A percentile compares a stretch with the other conserved stretches of the same genome.
phyloP scores from a whole-genome alignment of 2,329 filamentous ascomycete genomes.

The Ascochyta clinopodiicola region DNA sequence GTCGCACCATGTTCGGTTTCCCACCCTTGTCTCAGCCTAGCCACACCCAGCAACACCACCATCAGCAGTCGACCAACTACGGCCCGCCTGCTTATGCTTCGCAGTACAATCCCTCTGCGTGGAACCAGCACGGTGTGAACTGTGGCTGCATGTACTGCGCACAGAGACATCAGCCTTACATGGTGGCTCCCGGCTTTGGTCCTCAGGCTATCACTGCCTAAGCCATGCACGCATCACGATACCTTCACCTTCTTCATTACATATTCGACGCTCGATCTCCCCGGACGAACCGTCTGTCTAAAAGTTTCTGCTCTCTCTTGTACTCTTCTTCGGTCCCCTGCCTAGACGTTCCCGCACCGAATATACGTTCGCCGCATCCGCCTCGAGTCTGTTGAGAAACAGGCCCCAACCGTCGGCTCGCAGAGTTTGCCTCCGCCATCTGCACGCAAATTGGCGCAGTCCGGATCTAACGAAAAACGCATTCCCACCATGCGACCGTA shows the following conservation, averaged over 20 bases:
- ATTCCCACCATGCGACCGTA: slow-evolving; percentile 42
- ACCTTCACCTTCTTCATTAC: slow-evolving; percentile 26
- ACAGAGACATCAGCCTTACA: slow-evolving; percentile 48
- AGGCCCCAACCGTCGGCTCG: slow-evolving; percentile 23
- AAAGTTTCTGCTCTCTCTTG: slow-evolving; percentile 40
- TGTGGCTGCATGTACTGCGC: slow-evolving; percentile 49
- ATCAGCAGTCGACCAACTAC: slow-evolving; percentile 51
- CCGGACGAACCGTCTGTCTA: slow-evolving; percentile 43
- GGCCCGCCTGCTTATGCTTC: slow-evolving; percentile 41
- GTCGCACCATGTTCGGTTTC: slow-evolving; percentile 52
- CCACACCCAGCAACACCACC: slow-evolving; percentile 54
- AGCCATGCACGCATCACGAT: slow-evolving; percentile 3
- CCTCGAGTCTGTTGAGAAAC: slow-evolving; percentile 22
- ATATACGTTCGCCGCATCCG: slow-evolving; percentile 30
- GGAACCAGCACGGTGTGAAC: slow-evolving; percentile 47
- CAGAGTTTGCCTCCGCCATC: slow-evolving; percentile 41
- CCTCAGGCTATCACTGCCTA: slow-evolving; percentile 48
- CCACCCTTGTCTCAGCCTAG: slow-evolving; percentile 46
- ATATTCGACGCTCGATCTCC: slow-evolving; percentile 32
- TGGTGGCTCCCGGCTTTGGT: slow-evolving; percentile 48
- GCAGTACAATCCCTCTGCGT: slow-evolving; percentile 46
- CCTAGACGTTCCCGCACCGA: slow-evolving; percentile 24
- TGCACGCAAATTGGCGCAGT: slow-evolving; percentile 45
- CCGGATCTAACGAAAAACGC: slow-evolving; percentile 47
- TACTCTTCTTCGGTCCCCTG: slow-evolving; percentile 10